These are phyloP conservation scores for Xylariaceae sp. DNA, from an alignment of 2,329 filamentous ascomycete species.

Conservation along the genomic window DNA sequence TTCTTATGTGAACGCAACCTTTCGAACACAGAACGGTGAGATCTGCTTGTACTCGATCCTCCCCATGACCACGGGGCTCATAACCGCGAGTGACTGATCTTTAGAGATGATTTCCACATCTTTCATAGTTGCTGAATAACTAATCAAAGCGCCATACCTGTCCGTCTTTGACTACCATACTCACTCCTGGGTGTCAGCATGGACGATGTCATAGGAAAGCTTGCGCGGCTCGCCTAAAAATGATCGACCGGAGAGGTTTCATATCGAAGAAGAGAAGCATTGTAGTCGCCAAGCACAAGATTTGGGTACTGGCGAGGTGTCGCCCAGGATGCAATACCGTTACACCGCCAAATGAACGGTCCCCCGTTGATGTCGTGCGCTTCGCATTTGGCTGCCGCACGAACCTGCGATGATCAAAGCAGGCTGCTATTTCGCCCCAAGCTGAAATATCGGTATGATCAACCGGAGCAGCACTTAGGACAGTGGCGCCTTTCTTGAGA, in stretches of 20 bases:
- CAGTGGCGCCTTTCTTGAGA: conserved; percentile 10
- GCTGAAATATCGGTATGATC: conserved; percentile 6
- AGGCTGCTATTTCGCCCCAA: conserved; percentile 8
- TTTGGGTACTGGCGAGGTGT: conserved; percentile 14
- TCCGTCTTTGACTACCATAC: no score
- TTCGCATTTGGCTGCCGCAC: conserved; percentile 1
- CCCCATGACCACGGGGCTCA: no score
- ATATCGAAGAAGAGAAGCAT: conserved; percentile 12
- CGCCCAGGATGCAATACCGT: conserved; percentile 10
- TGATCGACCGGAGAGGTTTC: conserved; percentile 5
- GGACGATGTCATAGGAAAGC: conserved; percentile 12
- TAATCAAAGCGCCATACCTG: conserved; percentile 1
- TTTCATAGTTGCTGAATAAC: conserved; percentile 3
- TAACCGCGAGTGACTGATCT: no score
- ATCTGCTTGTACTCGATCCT: no score
- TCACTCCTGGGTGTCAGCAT: conserved; percentile 6
- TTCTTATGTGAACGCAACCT: no score
- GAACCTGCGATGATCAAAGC: conserved; percentile 12
- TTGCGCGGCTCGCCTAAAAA: conserved; percentile 13
- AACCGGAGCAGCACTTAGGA: conserved; percentile 8
- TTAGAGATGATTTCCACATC: conserved; percentile 3
- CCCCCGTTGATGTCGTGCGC: conserved; percentile 1
- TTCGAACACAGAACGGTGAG: no score
- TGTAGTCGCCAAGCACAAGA: conserved; percentile 11
- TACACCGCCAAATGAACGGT: conserved; percentile 1